Percentiles rank a stretch among this genome's conserved stretches.
phyloP scores from a whole-genome alignment of 345 rosid genomes.

The Sonneratia alba region DNA sequence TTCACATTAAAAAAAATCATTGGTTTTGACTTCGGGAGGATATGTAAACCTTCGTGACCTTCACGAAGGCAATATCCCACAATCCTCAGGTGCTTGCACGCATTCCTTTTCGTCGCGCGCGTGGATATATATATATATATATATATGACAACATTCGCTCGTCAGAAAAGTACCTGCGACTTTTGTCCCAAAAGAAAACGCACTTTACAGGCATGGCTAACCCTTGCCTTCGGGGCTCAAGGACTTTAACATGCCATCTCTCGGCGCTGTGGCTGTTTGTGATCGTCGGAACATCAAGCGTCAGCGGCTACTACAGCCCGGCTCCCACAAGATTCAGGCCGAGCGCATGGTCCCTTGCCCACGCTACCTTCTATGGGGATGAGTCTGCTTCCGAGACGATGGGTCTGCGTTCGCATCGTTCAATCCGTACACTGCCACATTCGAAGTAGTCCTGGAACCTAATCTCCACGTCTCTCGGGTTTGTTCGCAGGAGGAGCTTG shows the following conservation, averaged over 20 bases:
- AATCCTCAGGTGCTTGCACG: too few relatives aligned
- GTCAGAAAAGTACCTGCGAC: neutral
- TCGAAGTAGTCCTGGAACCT: neutral
- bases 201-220: slow-evolving; percentile 12
- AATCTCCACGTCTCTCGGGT: neutral
- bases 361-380: slow-evolving; percentile 69
- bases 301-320: slow-evolving; percentile 4
- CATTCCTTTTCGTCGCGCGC: too few relatives aligned
- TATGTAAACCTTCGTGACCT: too few relatives aligned
- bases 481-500: slow-evolving; percentile 68
- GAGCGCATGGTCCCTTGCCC: slow-evolving; percentile 45
- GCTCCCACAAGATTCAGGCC: slow-evolving; percentile 24
- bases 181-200: slow-evolving; percentile 3
- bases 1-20: too few relatives aligned
- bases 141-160: neutral
- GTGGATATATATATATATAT: too few relatives aligned
- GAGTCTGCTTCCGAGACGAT: slow-evolving; percentile 48
- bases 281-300: slow-evolving; percentile 13
- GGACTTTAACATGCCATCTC: slow-evolving; percentile 28
- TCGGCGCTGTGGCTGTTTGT: slow-evolving; percentile 15
- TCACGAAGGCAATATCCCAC: too few relatives aligned
- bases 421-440: neutral
- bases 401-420: slow-evolving; percentile 21
- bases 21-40: too few relatives aligned
- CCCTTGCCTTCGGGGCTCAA: slow-evolving; percentile 15